These are phyloP conservation scores for Mycena indigotica DNA, from an alignment of 768 basidiomycete genomes.

Conservation along the genomic window DNA sequence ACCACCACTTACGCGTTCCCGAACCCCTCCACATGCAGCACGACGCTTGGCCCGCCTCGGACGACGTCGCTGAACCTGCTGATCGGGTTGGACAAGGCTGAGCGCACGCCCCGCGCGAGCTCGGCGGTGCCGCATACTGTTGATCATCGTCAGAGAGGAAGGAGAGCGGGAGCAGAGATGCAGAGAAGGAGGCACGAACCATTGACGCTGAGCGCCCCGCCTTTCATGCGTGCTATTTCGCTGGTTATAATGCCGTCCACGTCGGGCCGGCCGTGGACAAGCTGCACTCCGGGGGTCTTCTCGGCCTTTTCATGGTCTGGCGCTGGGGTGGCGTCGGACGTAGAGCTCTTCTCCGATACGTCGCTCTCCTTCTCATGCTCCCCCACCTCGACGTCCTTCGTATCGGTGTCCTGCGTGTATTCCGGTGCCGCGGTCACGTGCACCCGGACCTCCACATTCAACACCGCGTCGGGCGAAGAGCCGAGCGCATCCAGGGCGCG, in stretches of 20 bases:
- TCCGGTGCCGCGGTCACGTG: constrained; percentile 38
- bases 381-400: constrained; percentile 19
- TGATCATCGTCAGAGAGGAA: not conserved
- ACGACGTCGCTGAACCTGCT: constrained; percentile 40
- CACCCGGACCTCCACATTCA: constrained; percentile 43
- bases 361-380: constrained; percentile 18
- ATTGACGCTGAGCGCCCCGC: constrained; percentile 48
- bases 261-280: constrained; percentile 46
- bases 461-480: constrained; percentile 25
- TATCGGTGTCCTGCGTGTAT: constrained; percentile 22
- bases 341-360: constrained; percentile 10
- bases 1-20: constrained; percentile 36
- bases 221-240: constrained; percentile 35
- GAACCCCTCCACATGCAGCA: constrained; percentile 49
- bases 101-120: constrained; percentile 40
- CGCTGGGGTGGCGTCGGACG: not conserved
- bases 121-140: constrained; percentile 53
- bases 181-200: constrained; percentile 36
- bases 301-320: constrained; percentile 18
- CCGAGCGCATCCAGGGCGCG: constrained; percentile 27
- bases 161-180: not conserved
- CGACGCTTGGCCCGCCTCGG: constrained; percentile 47
- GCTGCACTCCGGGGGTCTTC: constrained; percentile 26
- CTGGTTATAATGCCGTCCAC: constrained; percentile 36
- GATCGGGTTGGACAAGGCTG: constrained; percentile 35